Evolutionary conservation across 1,284 basidiomycete genomes (phyloP), one percentile per base, ranked within the genome.

Genomic region (Melampsora larici-populina): DNA sequence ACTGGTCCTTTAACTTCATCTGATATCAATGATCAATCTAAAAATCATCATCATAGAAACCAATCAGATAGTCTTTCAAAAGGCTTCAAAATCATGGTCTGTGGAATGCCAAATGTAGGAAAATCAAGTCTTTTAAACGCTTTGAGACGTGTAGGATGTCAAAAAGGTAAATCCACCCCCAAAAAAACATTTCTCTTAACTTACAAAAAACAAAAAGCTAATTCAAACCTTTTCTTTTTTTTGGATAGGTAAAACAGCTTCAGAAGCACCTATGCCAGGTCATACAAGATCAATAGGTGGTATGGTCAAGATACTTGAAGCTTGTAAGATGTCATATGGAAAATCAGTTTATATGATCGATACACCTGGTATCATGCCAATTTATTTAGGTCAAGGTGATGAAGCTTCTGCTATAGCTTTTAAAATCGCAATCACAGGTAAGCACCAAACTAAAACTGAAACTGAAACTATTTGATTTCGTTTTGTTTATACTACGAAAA

Each of bases 31-130:
- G 3, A 36, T 36, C 36, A 9, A 36, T 9, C 36, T 36, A 3
- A 36, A 36, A 15, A 24, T 49, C 11, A 55, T 55, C 51, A 24
- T 2, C 15, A 3, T 55, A 24, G 51, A 13, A 55, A 55, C 17
- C 3, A 21, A 55, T 55, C 51, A 24, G 51, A 55, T 13, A 55
- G 64, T 67, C 29, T 49, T 24, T 55, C 48, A 15, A 88, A 89
- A 78, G 91, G 92, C 82, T 85, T 92, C 79, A 93, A 94, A 82
- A 89, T 97, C 9, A 87, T 97, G 6, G 92, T 97, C 31, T 90
- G 95, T 71, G 96, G 96, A 31, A 99, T 99, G 96, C 96, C 96
- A 5, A 99, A 99, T 83, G 94, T 98, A 60, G 97, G 97, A 67
- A 99, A 99, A 86, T 97, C 94, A 36, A 94, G 93, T 3, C 85